phyloP scores from a whole-genome alignment of 2,329 filamentous ascomycete genomes.

The Parafenestella ontariensis region DNA sequence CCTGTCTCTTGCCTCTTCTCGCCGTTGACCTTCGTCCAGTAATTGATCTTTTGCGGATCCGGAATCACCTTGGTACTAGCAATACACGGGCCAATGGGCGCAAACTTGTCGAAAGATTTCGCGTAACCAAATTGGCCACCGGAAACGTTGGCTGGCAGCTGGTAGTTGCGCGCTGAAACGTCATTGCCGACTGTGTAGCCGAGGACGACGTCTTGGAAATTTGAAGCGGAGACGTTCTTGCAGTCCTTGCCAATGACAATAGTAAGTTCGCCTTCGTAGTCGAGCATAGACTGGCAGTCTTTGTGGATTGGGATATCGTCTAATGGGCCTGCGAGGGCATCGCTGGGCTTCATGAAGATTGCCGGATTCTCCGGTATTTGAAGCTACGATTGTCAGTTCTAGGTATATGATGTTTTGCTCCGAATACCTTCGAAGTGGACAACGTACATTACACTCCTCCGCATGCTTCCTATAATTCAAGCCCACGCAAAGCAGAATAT shows the following conservation, averaged over 20 bases:
- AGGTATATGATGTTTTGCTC: no score
- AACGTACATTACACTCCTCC: conserved; percentile 39
- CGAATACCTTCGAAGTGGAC: not conserved
- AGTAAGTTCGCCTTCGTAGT: conserved; percentile 51
- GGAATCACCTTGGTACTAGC: conserved; percentile 40
- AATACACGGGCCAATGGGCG: conserved; percentile 54
- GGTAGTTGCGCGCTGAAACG: conserved; percentile 65
- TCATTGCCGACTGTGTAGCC: conserved; percentile 71
- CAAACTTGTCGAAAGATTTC: conserved; percentile 55
- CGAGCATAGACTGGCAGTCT: conserved; percentile 40
- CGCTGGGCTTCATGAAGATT: conserved; percentile 47
- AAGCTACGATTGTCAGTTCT: conserved; percentile 20
- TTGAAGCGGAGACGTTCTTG: conserved; percentile 55
- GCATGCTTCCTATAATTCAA: conserved; percentile 47
- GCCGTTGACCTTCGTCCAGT: conserved; percentile 55
- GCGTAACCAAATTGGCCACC: conserved; percentile 52
- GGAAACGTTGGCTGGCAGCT: conserved; percentile 46
- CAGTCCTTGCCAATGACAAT: conserved; percentile 42
- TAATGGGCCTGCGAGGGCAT: conserved; percentile 44
- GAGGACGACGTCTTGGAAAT: conserved; percentile 66
- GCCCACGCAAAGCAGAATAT: conserved; percentile 44
- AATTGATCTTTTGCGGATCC: conserved; percentile 42
- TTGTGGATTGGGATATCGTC: conserved; percentile 39
- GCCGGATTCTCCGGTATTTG: conserved; percentile 40
- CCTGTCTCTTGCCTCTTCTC: conserved; percentile 52